Base-by-base conservation (phyloP, 805 yeast species). In the Yarrowia sp. region DNA sequence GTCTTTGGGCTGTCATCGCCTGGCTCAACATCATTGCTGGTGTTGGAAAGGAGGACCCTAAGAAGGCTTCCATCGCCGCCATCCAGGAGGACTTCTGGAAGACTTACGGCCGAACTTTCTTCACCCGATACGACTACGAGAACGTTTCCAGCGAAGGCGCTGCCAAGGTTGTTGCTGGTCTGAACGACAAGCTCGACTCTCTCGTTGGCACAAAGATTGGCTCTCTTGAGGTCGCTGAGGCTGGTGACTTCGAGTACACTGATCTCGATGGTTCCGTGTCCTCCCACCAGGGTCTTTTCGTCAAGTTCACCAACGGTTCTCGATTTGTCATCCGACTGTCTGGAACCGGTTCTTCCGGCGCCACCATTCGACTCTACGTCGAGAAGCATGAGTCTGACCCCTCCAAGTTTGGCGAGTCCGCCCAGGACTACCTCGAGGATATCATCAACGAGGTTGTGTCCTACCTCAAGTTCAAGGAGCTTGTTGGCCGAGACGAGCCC, bases 321-420 rank as follows among this genome's bases (percentile, higher is more conserved):
- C 85, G 98, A 75, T 85, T 92, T 62, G 89, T 95, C 38, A 89
- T 91, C 63, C 87, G 99, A 77, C 81, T 95, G 68, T 91, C 97
- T 0, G 99, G 99, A 65, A 93, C 99, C 2, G 99, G 99, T 16
- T 92, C 98, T 1, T 87, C 96, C 1, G 99, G 99, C 56, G 98
- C 99, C 21, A 93, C 99, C 6, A 92, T 95, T 67, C 85, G 99
- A 76, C 81, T 93, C 70, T 93, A 93, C 78, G 79, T 93, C 73
- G 98, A 93, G 77, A 88, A 87, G 76, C 91, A 89, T 78, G 85
- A 89, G 26, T 70, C 76, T 52, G 95, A 90, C 72, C 71, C 76
- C 59, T 67, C 83, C 19, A 81, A 81, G 43, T 83, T 82, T 71
- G 71, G 71, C 7, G 68, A 76, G 68, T 75, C 80, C 52, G 93